phyloP scores from a whole-genome alignment of 805 yeast genomes.

The Suhomyces vadensis region DNA sequence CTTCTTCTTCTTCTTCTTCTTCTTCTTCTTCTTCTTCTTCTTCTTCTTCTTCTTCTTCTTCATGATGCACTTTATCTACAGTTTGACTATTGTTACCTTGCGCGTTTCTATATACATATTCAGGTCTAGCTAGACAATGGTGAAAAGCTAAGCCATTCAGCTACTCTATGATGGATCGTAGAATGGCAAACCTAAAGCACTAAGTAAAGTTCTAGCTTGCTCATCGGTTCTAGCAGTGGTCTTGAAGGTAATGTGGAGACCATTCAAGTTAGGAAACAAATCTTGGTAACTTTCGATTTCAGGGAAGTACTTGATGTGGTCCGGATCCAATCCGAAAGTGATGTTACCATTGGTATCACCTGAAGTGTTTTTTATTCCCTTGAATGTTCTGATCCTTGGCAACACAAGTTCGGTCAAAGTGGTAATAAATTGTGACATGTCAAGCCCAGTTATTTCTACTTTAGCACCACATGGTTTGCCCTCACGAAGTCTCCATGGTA shows the following conservation, averaged over 20 bases:
- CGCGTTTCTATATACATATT: constrained; percentile 3
- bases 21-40: too few relatives aligned
- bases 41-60: too few relatives aligned
- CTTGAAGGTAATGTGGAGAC: constrained; percentile 80
- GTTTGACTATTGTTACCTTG: background rate
- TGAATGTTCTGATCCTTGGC: constrained; percentile 87
- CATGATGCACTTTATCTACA: too few relatives aligned
- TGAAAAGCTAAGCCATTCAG: too few relatives aligned
- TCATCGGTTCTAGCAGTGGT: constrained; percentile 89
- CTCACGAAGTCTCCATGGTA: constrained; percentile 81
- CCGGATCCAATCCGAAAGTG: constrained; percentile 77
- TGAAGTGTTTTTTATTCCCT: constrained; percentile 69
- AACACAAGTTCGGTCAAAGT: constrained; percentile 90
- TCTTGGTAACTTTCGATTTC: constrained; percentile 91
- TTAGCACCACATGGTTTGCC: constrained; percentile 93
- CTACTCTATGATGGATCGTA: constrained; percentile 18
- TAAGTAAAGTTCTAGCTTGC: constrained; percentile 82
- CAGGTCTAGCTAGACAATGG: too few relatives aligned
- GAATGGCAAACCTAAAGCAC: constrained; percentile 83
- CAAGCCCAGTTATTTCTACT: constrained; percentile 71
- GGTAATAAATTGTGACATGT: constrained; percentile 80
- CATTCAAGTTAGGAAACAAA: constrained; percentile 82
- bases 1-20: too few relatives aligned
- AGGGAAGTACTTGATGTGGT: constrained; percentile 82
- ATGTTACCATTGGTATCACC: constrained; percentile 89